These are phyloP conservation scores for Porodaedalea pini DNA, from an alignment of 1,284 basidiomycete species.

Conservation along the genomic window DNA sequence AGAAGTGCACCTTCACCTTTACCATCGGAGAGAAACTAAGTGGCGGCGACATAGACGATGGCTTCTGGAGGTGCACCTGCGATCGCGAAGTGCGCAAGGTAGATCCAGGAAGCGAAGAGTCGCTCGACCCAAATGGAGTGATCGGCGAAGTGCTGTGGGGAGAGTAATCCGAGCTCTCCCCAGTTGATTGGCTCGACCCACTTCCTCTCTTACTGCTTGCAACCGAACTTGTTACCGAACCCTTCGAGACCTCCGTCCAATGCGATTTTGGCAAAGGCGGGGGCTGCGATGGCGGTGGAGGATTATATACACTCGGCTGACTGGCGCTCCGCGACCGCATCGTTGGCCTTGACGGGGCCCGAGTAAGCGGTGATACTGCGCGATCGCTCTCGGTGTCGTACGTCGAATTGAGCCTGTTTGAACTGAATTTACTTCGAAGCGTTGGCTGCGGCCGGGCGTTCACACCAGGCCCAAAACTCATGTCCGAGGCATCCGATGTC, in stretches of 20 bases:
- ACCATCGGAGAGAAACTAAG: constrained; percentile 44
- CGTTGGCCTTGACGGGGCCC: constrained; percentile 31
- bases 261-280: constrained; percentile 56
- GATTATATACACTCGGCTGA: constrained; percentile 65
- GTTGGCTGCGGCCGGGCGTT: constrained; percentile 42
- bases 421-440: constrained; percentile 69
- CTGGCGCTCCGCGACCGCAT: constrained; percentile 70
- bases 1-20: constrained; percentile 85
- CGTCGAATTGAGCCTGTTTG: constrained; percentile 52
- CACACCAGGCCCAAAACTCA: constrained; percentile 43
- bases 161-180: constrained; percentile 74
- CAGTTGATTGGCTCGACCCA: constrained; percentile 75
- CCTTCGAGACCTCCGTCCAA: constrained; percentile 49
- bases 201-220: constrained; percentile 61
- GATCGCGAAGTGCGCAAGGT: constrained; percentile 51
- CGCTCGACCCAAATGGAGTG: constrained; percentile 82
- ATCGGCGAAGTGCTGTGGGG: constrained; percentile 77
- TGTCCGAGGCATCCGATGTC: constrained; percentile 49
- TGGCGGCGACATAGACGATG: constrained; percentile 29
- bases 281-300: constrained; percentile 43
- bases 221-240: constrained; percentile 47
- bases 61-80: constrained; percentile 38
- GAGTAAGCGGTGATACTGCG: constrained; percentile 20
- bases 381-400: constrained; percentile 42
- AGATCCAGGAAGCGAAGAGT: constrained; percentile 62